These are phyloP conservation scores for Colletotrichum agaves DNA, from an alignment of 2,329 filamentous ascomycete species.

Conservation along the genomic window DNA sequence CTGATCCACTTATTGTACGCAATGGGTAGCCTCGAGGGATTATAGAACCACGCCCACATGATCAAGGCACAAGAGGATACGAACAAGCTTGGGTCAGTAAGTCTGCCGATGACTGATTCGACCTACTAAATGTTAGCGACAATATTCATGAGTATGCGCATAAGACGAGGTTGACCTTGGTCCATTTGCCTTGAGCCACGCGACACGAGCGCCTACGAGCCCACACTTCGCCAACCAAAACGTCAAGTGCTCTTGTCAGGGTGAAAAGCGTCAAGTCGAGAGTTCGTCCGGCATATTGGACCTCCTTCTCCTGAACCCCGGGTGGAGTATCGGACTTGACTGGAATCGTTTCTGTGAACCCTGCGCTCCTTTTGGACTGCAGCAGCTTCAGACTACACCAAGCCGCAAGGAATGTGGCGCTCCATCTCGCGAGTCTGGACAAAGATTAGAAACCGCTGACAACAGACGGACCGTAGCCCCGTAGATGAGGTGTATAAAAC, in stretches of 20 bases:
- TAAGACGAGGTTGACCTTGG: slow-evolving; percentile 49
- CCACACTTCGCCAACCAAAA: slow-evolving; percentile 75
- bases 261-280: slow-evolving; percentile 87
- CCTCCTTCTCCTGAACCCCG: slow-evolving; percentile 42
- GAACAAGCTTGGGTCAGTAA: slow-evolving; percentile 78
- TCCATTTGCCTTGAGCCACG: slow-evolving; percentile 58
- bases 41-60: slow-evolving; percentile 92
- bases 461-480: background rate
- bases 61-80: slow-evolving; percentile 77
- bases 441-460: slow-evolving; percentile 36
- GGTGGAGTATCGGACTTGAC: slow-evolving; percentile 44
- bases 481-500: background rate
- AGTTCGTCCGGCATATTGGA: slow-evolving; percentile 72
- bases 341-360: slow-evolving; percentile 53
- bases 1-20: slow-evolving; percentile 87
- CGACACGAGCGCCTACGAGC: slow-evolving; percentile 58
- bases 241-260: slow-evolving; percentile 76
- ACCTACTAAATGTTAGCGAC: slow-evolving; percentile 43
- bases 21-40: slow-evolving; percentile 74
- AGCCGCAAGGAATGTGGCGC: slow-evolving; percentile 67
- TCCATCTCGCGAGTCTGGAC: slow-evolving; percentile 64
- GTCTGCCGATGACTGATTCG: slow-evolving; percentile 53
- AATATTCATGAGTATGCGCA: background rate
- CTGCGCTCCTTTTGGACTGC: slow-evolving; percentile 63
- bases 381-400: slow-evolving; percentile 68